Evolutionary conservation across 768 basidiomycete genomes (phyloP), one percentile per base, ranked within the genome.

Genomic region (Boletus reticuloceps): DNA sequence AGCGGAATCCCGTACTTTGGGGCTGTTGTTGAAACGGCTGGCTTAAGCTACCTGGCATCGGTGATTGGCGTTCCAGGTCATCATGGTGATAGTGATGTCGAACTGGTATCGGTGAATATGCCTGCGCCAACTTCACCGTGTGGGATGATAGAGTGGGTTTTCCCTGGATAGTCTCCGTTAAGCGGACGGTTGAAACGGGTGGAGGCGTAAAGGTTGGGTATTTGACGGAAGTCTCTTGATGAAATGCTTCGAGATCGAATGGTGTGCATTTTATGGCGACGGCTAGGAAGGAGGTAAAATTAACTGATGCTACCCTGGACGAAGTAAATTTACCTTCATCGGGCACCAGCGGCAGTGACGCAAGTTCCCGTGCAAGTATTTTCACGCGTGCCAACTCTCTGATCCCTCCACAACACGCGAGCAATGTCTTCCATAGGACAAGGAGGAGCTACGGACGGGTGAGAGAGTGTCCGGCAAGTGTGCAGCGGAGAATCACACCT

Each of bases 51-150:
- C 64, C 68, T 36, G 71, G 68, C 45, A 77, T 72, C 9, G 77
- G 73, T 7, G 74, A 66, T 49, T 80, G 77, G 40, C 77, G 74
- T 20, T 89, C 86, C 29, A 77, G 62, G 54, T 89, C 88, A 58
- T 91, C 88, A 58, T 94, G 90, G 66, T 96, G 91, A 66, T 96
- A 97, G 69, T 95, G 93, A 63, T 94, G 91, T 47, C 96, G 89
- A 13, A 96, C 78, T 39, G 97, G 96, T 47, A 96, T 91, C 1
- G 97, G 96, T 10, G 89, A 84, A 63, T 96, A 89, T 12, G 95
- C 94, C 61, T 96, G 88, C 0, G 95, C 89, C 25, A 98, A 78
- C 64, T 85, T 91, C 43, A 80, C 77, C 0, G 85, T 77, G 7
- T 80, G 73, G 37, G 78, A 70, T 14, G 67, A 59, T 14, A 54